A percentile compares a stretch with the other conserved stretches of the same genome.
These are phyloP conservation scores for Nannochloropsis oceanica DNA, from an alignment of 108 stramenopile genomes.

Conservation along the genomic window DNA sequence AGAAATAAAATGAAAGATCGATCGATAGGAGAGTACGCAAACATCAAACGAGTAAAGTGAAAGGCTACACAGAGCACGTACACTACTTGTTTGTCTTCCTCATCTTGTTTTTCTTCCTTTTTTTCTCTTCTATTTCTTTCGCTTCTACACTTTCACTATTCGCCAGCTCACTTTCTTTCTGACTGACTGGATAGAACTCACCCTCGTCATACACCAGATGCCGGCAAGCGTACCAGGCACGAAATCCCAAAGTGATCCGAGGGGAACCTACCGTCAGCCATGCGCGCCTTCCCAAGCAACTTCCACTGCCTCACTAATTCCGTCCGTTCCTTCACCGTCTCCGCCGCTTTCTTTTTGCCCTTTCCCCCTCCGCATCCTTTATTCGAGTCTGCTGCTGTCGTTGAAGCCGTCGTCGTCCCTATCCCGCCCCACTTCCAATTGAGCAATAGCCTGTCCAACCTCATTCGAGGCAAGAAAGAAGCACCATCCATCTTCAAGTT, in stretches of 20 bases:
- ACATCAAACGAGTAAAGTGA: no score
- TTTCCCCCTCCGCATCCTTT: background rate
- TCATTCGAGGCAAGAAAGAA: background rate
- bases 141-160: no score
- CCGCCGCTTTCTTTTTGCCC: background rate
- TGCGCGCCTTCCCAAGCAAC: background rate
- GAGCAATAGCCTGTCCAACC: background rate
- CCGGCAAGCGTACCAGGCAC: background rate
- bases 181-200: no score
- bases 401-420: background rate
- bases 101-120: no score
- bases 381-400: no score
- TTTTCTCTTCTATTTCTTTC: no score
- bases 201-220: no score
- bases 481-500: background rate
- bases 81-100: no score
- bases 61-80: no score
- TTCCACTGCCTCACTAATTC: background rate
- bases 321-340: background rate
- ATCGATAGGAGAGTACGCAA: no score
- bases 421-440: background rate
- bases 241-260: background rate
- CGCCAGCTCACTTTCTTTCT: no score
- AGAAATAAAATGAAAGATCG: no score
- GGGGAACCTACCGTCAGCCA: background rate